These are phyloP conservation scores for Allium sativum DNA, from an alignment of 106 monocot species.

Conservation along the genomic window DNA sequence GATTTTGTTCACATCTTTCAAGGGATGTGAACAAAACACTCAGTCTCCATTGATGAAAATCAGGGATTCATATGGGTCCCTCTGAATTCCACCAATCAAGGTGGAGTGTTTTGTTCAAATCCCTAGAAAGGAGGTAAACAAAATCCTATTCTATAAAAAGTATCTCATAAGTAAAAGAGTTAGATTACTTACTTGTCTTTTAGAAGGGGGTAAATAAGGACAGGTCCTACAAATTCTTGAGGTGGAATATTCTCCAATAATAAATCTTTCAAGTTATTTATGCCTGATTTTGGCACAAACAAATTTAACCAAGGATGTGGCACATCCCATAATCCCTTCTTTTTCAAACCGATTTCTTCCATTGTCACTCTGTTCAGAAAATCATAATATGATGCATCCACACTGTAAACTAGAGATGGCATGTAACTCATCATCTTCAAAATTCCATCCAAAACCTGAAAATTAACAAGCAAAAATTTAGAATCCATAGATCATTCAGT, in stretches of 20 bases:
- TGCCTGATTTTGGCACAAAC: conserved; percentile 56
- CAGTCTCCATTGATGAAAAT: too few species aligned
- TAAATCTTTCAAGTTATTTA: conserved; percentile 46
- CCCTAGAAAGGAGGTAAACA: background rate
- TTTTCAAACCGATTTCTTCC: conserved; percentile 52
- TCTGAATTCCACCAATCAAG: too few species aligned
- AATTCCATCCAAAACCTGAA: conserved; percentile 31
- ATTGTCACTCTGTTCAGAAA: conserved; percentile 65
- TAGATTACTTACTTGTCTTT: conserved; percentile 53
- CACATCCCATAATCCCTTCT: conserved; percentile 61
- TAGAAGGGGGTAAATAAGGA: conserved; percentile 71
- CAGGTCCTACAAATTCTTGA: conserved; percentile 38
- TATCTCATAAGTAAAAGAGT: background rate
- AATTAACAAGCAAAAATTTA: background rate
- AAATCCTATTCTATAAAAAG: background rate
- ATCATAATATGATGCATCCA: conserved; percentile 65
- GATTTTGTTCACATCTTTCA: too few species aligned
- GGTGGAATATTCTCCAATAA: conserved; percentile 46
- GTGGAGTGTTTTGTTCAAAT: too few species aligned
- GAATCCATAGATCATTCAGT: too few species aligned
- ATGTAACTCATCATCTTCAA: conserved; percentile 22
- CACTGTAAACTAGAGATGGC: conserved; percentile 20
- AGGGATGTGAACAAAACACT: too few species aligned
- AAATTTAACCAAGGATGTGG: conserved; percentile 91
- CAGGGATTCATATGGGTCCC: too few species aligned